A percentile compares a stretch with the other conserved stretches of the same genome.
Conservation (phyloP, 345 rosid species). For the Viola odorata region DNA sequence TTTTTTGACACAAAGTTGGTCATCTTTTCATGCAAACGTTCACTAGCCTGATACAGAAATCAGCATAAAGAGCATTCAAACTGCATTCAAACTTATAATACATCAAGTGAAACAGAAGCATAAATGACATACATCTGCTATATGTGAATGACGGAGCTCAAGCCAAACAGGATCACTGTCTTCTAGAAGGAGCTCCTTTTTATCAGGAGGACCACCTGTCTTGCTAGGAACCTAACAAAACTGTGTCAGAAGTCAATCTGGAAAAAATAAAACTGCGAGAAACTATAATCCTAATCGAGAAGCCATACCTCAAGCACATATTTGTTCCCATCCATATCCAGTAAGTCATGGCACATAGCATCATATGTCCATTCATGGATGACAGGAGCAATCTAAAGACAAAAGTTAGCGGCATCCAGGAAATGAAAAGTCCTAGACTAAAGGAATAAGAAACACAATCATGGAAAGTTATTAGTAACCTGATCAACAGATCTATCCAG, state of each 20-base stretch:
- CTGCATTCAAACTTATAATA: constrained; percentile 8
- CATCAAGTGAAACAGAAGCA: constrained; percentile 14
- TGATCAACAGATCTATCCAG: constrained; percentile 90
- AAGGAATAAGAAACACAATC: constrained; percentile 2
- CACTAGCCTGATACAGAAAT: constrained; percentile 68
- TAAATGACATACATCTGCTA: constrained; percentile 68
- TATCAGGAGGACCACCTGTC: constrained; percentile 59
- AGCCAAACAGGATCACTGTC: constrained; percentile 89
- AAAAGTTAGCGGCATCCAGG: constrained; percentile 13
- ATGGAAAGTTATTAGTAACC: constrained; percentile 38
- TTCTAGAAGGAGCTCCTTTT: constrained; percentile 76
- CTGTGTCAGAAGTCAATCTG: constrained; percentile 6
- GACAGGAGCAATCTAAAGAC: constrained; percentile 78
- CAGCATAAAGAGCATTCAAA: constrained; percentile 14
- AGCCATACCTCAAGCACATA: constrained; percentile 56
- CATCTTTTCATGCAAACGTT: constrained; percentile 84
- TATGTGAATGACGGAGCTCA: constrained; percentile 88
- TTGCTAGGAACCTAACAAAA: constrained; percentile 64
- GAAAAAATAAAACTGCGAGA: not conserved
- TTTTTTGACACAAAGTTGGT: constrained; percentile 75
- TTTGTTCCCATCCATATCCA: constrained; percentile 86
- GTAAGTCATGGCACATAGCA: constrained; percentile 96
- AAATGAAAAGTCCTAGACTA: not conserved
- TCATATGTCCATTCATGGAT: constrained; percentile 99
- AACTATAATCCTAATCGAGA: constrained; percentile 4